Base-by-base conservation (phyloP, 1,284 basidiomycete species). In the Crepidotus sp. region DNA sequence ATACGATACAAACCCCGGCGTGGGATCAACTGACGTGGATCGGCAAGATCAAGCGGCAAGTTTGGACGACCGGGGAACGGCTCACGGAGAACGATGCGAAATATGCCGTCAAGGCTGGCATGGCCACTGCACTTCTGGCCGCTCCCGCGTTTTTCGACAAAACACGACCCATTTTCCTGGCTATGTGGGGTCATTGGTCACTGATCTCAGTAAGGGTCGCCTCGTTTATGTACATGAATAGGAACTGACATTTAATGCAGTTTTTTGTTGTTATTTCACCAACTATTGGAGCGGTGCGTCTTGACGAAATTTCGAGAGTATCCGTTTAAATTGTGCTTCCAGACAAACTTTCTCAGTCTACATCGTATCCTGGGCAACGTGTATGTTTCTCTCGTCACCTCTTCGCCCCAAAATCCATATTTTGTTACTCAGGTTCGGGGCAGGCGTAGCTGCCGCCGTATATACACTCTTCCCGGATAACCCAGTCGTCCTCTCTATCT, bases 141-240 rank as follows among this genome's bases (percentile, higher is more conserved):
- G 73, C 82, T 1, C 91, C 91, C 1, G 90, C 91, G 0, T 96
- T 93, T 60, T 83, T 89, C 44, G 82, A 89, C 46, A 55, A 63
- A 9, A 92, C 87, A 1, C 68, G 91, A 19, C 81, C 81, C 2
- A 66, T 79, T 4, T 98, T 96, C 58, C 68, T 88, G 25, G 75
- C 77, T 40, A 93, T 83, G 57, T 75, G 82, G 56, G 92, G 92
- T 30, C 91, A 97, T 61, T 98, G 94, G 94, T 92, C 92, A 1
- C 65, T 98, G 55, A 89, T 98, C 41, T 92, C 90, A 33, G 87
- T 87, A 54, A 77, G 27, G 11, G 70, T 18, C 77, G 71, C n/a
- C n/a, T n/a, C n/a, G 14, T 37, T 29, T 6, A 22, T 17, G 25
- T 21, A 10, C 13, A 11, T 25, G 17, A 39, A 18, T 10, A 14